phyloP scores from a whole-genome alignment of 257 asterid species.

The Plantago ovata region DNA sequence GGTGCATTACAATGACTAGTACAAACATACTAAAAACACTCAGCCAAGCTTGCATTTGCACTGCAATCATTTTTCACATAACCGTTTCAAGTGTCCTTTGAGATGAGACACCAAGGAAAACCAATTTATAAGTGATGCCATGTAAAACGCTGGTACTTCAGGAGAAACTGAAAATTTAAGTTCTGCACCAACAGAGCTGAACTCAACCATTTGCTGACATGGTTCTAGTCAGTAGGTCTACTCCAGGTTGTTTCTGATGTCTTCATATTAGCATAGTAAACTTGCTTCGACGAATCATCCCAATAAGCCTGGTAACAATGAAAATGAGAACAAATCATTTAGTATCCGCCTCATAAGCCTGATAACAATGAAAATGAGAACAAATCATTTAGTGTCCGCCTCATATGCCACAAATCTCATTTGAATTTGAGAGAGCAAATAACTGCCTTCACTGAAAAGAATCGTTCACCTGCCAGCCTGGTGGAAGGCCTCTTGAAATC shows the following conservation, averaged over 20 bases:
- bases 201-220: too few species aligned
- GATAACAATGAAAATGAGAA: constrained; percentile 13
- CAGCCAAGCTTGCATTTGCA: too few species aligned
- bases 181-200: background rate
- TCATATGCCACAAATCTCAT: background rate
- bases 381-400: background rate
- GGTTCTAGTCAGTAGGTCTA: constrained; percentile 35
- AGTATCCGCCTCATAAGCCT: constrained; percentile 31
- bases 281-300: constrained; percentile 78
- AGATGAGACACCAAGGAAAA: too few species aligned
- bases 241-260: constrained; percentile 84
- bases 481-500: constrained; percentile 75
- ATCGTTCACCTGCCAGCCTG: constrained; percentile 94
- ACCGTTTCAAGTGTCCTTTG: too few species aligned
- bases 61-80: too few species aligned
- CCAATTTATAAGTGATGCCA: too few species aligned
- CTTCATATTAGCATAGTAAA: constrained; percentile 59
- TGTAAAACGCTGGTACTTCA: too few species aligned
- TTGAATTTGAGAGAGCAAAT: background rate
- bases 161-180: background rate
- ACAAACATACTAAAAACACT: too few species aligned
- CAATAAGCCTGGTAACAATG: constrained; percentile 54
- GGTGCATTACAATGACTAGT: too few species aligned
- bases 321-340: background rate
- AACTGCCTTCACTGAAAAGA: background rate